Evolutionary conservation across 108 stramenopile genomes (phyloP), one percentile per base, ranked within the genome.

Genomic region (Cyclostephanos invisitatus): DNA sequence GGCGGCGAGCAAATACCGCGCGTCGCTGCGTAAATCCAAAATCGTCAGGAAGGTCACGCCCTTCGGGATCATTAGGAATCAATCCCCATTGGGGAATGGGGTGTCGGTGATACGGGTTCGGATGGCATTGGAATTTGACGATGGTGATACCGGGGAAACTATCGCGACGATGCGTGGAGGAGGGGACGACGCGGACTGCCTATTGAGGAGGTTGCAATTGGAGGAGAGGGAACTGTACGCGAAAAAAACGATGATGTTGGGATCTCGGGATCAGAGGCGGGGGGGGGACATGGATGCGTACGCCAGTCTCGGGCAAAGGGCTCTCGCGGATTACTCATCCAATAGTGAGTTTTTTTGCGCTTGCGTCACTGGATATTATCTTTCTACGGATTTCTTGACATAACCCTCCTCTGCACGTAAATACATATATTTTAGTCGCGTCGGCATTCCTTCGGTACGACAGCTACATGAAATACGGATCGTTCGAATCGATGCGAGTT

Each of bases 71-170:
- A 80, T 80, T 21, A 54, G 79, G 18, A 80, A 80, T 64, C 22
- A 48, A 2, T 73, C 72, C 24, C 72, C 72, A 0, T 28, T 80
- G 12, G 79, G 79, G 22, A 80, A 80, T 69, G 79, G 79, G 0
- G 79, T 80, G 3, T 80, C 79, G 25, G 68, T 80, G 5, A 70
- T 73, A 59, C 67, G 72, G 29, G 67, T 80, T 18, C 28, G 72
- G 9, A 59, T 80, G 72, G 72, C 68, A 11, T 68, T 80, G 18
- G 62, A 57, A 46, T 61, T 79, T 28, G 59, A 35, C 9, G 25
- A 40, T 58, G 15, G 48, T 0, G 47, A 18, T 46, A 17, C 7
- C 17, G 14, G 3, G 1, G 7, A 2, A 14, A 17, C 64, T 3
- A 46, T 64, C 40, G 18, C 24, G 44, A 50, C 20, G 47, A 15